Evolutionary conservation across 768 basidiomycete species (phyloP).

Genomic region (Lanmaoa pseudosensibilis): DNA sequence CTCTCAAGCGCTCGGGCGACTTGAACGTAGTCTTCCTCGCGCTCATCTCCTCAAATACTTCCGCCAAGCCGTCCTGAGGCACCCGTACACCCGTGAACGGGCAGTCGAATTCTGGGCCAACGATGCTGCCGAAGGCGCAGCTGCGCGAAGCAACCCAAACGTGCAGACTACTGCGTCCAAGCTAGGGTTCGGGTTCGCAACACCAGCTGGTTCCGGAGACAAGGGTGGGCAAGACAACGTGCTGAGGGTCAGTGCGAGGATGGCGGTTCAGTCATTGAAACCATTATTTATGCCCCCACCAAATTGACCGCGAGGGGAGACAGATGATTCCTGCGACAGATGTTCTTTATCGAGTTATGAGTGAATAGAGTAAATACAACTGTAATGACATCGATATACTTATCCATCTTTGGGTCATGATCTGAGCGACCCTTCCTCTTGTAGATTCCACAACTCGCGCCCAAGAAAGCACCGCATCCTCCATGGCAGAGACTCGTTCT

Average conservation of each 20-base stretch:
- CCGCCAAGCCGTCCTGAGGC: constrained; percentile 56
- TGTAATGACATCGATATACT: neutral
- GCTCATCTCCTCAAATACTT: constrained; percentile 57
- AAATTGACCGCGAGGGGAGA: constrained; percentile 2
- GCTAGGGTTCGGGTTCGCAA: constrained; percentile 42
- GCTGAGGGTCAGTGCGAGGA: constrained; percentile 28
- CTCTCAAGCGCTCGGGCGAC: constrained; percentile 25
- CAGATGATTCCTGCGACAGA: neutral
- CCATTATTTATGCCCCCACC: constrained; percentile 25
- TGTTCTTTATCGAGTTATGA: neutral
- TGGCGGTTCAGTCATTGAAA: constrained; percentile 29
- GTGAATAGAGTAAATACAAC: neutral
- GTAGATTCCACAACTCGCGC: neutral
- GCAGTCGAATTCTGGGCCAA: constrained; percentile 56
- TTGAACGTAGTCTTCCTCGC: constrained; percentile 42
- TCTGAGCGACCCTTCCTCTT: neutral
- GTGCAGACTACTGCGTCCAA: constrained; percentile 49
- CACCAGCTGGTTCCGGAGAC: constrained; percentile 10
- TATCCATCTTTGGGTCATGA: neutral
- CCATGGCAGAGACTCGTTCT: neutral
- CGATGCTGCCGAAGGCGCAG: constrained; percentile 52
- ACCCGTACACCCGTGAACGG: constrained; percentile 47
- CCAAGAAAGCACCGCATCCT: neutral
- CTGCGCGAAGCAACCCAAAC: constrained; percentile 46
- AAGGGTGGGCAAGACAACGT: constrained; percentile 18